Evolutionary conservation across 192 early-diverging fungal species (phyloP), one percentile per base, ranked within the genome.

Genomic region (Dimargaris verticillata): DNA sequence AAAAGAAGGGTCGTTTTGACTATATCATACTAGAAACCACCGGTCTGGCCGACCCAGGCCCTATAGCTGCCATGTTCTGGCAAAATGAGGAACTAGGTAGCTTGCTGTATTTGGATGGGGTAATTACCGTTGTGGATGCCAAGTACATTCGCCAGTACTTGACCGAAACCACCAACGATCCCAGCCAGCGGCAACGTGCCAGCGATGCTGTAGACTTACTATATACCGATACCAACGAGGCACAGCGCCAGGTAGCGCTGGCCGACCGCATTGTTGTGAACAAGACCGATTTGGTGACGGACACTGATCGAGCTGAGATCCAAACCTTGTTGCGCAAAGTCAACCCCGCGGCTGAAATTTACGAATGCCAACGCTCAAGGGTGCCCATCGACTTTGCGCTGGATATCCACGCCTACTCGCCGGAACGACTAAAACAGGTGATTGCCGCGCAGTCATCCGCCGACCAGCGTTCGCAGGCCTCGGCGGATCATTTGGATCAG

Each of bases 11-110:
- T 28, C 83, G 84, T 62, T 95, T 99, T 64, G 94, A 97, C 68
- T 95, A 95, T 70, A 90, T 99, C 48, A 63, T 99, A 24, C 63
- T 99, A 46, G 96, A 99, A 65, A 99, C 96, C 6, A 98, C 92
- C 22, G 92, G 82, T 13, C 61, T 84, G 43, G 80, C 75, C 11
- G 78, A 78, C 63, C 76, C 80, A 28, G 91, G 88, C 11, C 88
- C 88, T 3, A 95, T 99, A 55, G 91, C 89, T 0, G 82, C 88
- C 15, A 93, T 95, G 81, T 88, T 99, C 69, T 99, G 96, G 96
- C 68, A 94, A 49, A 95, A 99, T 63, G 91, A 93, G 66, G 88
- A 88, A 33, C 80, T 99, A 33, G 87, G 88, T 10, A 86, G 85
- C 65, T 81, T 90, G 11, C 81, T 99, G 28, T 86, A 91, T 61